Conservation (phyloP, 208 protist genomes). For the Sergeia podlipaevii region DNA sequence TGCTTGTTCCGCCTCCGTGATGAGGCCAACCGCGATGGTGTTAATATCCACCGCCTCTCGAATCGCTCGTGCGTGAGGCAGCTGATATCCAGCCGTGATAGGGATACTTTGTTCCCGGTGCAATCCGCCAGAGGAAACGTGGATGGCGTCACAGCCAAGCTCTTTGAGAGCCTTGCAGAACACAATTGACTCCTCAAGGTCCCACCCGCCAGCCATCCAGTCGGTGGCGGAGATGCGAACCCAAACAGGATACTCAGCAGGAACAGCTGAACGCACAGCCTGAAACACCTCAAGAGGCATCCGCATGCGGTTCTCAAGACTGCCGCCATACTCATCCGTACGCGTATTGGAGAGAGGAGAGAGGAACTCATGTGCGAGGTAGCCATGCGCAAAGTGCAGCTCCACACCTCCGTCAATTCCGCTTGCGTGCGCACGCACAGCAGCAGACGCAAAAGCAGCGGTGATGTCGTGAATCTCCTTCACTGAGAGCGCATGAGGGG, state of each 20-base stretch:
- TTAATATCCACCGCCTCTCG: constrained; percentile 31
- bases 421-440: constrained; percentile 31
- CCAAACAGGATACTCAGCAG: constrained; percentile 65
- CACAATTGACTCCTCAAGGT: constrained; percentile 11
- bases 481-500: constrained; percentile 30
- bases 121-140: constrained; percentile 70
- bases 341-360: constrained; percentile 54
- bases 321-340: constrained; percentile 83
- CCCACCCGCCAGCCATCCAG: constrained; percentile 41
- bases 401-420: constrained; percentile 84
- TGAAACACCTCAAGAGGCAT: constrained; percentile 70
- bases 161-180: constrained; percentile 36
- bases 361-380: constrained; percentile 82
- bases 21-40: constrained; percentile 61
- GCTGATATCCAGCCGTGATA: constrained; percentile 18
- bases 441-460: constrained; percentile 30
- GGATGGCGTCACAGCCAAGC: constrained; percentile 41
- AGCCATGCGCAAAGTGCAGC: constrained; percentile 78
- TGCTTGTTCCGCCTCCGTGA: constrained; percentile 47
- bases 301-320: constrained; percentile 66
- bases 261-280: constrained; percentile 27
- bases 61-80: constrained; percentile 61
- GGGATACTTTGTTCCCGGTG: constrained; percentile 51
- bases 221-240: constrained; percentile 69
- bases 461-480: constrained; percentile 30